Evolutionary conservation across 306 rosid genomes (phyloP).

Genomic region (Pueraria montana): DNA sequence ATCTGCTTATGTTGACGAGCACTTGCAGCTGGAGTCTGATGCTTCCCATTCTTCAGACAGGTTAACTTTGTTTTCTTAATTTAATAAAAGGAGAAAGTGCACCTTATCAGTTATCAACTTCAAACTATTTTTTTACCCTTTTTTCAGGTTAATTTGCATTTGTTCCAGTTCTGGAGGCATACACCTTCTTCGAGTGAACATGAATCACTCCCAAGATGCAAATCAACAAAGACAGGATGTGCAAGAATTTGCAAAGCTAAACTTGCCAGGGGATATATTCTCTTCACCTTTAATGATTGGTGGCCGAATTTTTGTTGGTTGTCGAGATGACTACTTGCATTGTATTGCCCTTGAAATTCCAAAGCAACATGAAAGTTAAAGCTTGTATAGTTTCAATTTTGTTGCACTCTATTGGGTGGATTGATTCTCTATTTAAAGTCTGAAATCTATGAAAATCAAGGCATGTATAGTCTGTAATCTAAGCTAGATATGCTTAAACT

Average conservation of each 20-base stretch:
- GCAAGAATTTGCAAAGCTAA: constrained; percentile 68
- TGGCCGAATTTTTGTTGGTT: constrained; percentile 83
- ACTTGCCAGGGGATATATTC: constrained; percentile 75
- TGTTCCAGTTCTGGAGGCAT: constrained; percentile 88
- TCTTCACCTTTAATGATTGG: constrained; percentile 92
- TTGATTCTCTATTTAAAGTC: neutral
- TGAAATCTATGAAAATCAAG: neutral
- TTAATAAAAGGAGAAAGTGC: neutral
- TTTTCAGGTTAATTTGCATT: constrained; percentile 72
- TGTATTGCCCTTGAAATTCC: constrained; percentile 65
- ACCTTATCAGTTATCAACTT: neutral
- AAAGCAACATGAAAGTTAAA: constrained; percentile 33
- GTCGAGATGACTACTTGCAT: constrained; percentile 83
- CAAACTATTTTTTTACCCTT: neutral
- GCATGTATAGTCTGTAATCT: neutral
- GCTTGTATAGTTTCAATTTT: constrained; percentile 24
- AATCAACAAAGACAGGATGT: constrained; percentile 47
- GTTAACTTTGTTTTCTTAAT: constrained; percentile 53
- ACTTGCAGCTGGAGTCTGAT: constrained; percentile 58
- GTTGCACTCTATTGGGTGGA: constrained; percentile 4
- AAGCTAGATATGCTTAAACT: neutral
- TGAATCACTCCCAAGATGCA: constrained; percentile 27
- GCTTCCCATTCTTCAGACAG: constrained; percentile 64
- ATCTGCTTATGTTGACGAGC: constrained; percentile 87
- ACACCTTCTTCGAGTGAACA: constrained; percentile 62